phyloP scores from a whole-genome alignment of 768 basidiomycete genomes.

The Tricholoma saponaceum region DNA sequence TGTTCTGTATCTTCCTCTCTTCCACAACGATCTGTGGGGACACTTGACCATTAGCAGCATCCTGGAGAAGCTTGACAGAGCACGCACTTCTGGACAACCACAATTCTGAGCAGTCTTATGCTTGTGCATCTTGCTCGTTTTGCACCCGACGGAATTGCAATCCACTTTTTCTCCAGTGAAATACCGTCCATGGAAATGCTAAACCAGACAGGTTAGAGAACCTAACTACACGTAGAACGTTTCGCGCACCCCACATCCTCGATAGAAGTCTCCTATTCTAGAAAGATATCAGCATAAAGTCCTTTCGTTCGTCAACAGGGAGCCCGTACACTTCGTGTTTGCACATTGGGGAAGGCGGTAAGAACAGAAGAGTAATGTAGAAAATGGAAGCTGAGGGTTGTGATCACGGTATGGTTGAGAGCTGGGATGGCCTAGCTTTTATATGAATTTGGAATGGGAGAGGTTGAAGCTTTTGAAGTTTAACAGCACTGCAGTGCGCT shows the following conservation, averaged over 20 bases:
- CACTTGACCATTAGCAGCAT: not conserved
- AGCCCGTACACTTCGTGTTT: slow-evolving; percentile 32
- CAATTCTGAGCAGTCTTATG: slow-evolving; percentile 41
- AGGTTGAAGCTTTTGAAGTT: not conserved
- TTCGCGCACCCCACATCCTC: slow-evolving; percentile 43
- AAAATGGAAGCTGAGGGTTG: not conserved
- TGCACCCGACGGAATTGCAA: slow-evolving; percentile 35
- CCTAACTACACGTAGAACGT: not conserved
- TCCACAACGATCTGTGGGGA: slow-evolving; percentile 33
- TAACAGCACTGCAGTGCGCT: not conserved
- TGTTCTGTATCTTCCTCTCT: slow-evolving; percentile 40
- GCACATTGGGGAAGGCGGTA: slow-evolving; percentile 24
- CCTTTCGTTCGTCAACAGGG: not conserved
- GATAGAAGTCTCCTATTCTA: slow-evolving; percentile 46
- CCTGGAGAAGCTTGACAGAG: not conserved
- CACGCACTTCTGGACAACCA: slow-evolving; percentile 35
- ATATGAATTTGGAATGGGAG: not conserved
- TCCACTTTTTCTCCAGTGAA: slow-evolving; percentile 41
- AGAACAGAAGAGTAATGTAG: not conserved
- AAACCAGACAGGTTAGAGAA: slow-evolving; percentile 10
- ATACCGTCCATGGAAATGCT: slow-evolving; percentile 49
- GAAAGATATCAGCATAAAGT: slow-evolving; percentile 2
- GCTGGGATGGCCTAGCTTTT: not conserved
- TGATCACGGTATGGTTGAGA: not conserved
- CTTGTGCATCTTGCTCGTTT: slow-evolving; percentile 36